Base-by-base conservation (phyloP, 306 rosid species). In the Inga oerstediana region DNA sequence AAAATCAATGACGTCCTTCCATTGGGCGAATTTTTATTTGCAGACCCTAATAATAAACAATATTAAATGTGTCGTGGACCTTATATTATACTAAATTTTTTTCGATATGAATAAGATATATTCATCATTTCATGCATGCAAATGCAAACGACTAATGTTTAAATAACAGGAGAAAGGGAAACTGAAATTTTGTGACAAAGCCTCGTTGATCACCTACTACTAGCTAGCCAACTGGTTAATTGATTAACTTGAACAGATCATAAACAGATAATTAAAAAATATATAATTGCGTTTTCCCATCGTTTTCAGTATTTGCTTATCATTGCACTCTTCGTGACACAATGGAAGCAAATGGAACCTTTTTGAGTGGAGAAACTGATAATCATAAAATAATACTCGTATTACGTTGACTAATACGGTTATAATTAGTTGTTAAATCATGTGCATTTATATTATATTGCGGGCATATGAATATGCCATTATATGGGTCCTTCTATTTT, bases 331-430 rank as follows among this genome's bases (percentile, higher is more conserved):
- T 34, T 67, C 73, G 37, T 44, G 9, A 65, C 73, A 54, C 11
- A 80, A 75, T 22, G 46, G 43, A 70, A 69, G 51, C 77, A 85
- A 67, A 34, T 44, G 52, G 19, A 78, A 44, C 65, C 77, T 39
- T 67, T 65, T 46, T 74, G n/a, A 41, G 75, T 15, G 19, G 71
- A 44, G 78, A 68, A 48, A 78, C 17, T 46, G 46, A 61, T 45
- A 15, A 77, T 82, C 41, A 17, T 62, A 11, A 82, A 81, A 13
- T 27, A 76, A 48, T 35, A 5, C 43, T 6, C 43, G 43, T 39
- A 37, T 58, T 74, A 78, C 16, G 84, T 74, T 78, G 88, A 82
- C 84, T 82, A 65, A 45, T 22, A 78, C 41, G 75, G 49, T 34
- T 52, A 48, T 45, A 5, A 17, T 30, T 69, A 54, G 54, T 24